Percentiles rank a stretch among this genome's conserved stretches.
Evolutionary conservation across 805 yeast species (phyloP).

Genomic region (Candida nanaspora): DNA sequence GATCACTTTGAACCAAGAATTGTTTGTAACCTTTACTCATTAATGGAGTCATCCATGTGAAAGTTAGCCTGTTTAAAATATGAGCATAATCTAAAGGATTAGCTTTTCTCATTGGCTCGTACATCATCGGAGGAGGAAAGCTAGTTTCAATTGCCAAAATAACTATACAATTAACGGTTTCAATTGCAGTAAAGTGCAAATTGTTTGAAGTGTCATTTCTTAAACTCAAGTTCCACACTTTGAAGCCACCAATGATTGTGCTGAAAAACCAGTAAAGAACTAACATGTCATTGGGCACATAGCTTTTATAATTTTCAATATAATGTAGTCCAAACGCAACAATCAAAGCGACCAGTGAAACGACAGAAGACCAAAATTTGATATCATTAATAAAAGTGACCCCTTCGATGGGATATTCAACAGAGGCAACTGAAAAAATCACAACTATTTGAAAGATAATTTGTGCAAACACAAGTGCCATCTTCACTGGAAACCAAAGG

Average conservation of each 20-base stretch:
- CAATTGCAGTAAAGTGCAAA: slow-evolving; percentile 16
- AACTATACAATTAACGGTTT: slow-evolving; percentile 30
- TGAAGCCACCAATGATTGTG: slow-evolving; percentile 38
- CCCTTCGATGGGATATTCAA: slow-evolving; percentile 12
- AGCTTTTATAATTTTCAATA: slow-evolving; percentile 61
- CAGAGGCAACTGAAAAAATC: slow-evolving; percentile 3
- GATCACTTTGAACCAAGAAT: slow-evolving; percentile 46
- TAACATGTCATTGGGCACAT: slow-evolving; percentile 59
- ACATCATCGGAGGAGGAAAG: slow-evolving; percentile 26
- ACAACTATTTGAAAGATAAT: slow-evolving; percentile 26
- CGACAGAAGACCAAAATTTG: slow-evolving; percentile 19
- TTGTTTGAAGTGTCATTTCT: slow-evolving; percentile 27
- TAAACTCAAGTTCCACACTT: slow-evolving; percentile 33
- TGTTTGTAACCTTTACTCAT: slow-evolving; percentile 45
- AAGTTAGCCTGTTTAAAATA: slow-evolving; percentile 44
- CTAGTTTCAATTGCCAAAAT: slow-evolving; percentile 38
- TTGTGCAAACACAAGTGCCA: slow-evolving; percentile 32
- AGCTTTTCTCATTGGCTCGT: slow-evolving; percentile 27
- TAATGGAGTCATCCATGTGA: slow-evolving; percentile 54
- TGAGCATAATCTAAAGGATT: slow-evolving; percentile 42
- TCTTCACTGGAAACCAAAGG: slow-evolving; percentile 36
- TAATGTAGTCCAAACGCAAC: slow-evolving; percentile 56
- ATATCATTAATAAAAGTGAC: slow-evolving; percentile 21
- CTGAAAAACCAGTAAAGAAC: slow-evolving; percentile 71
- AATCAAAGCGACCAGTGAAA: slow-evolving; percentile 34